Percentiles rank a stretch among this genome's conserved stretches.
Evolutionary conservation across 768 basidiomycete species (phyloP).

Genomic region (Rhodotorula diobovata): DNA sequence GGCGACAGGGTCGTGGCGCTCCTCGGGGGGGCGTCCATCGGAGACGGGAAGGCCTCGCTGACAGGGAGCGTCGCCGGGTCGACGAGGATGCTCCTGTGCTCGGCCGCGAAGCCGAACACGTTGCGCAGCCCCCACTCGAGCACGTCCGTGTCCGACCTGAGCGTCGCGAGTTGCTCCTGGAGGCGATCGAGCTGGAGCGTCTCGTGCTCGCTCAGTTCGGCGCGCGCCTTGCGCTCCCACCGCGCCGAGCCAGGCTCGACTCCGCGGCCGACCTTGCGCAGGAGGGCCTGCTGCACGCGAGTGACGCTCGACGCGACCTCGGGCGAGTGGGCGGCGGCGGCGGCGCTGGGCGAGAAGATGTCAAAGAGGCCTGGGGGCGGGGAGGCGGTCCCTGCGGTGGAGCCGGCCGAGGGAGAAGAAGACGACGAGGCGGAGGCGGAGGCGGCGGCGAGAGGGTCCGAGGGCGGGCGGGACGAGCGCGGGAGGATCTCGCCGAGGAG

Average conservation of each 20-base stretch:
- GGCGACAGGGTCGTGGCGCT: no score
- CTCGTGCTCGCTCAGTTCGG: constrained; percentile 14
- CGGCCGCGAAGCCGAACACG: constrained; percentile 58
- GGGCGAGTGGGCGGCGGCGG: background rate
- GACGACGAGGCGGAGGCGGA: no score
- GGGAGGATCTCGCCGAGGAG: constrained; percentile 34
- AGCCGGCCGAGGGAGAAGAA: background rate
- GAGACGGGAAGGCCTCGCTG: background rate
- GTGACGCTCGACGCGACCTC: background rate
- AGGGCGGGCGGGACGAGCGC: background rate
- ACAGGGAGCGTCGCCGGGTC: constrained; percentile 1
- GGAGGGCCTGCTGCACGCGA: constrained; percentile 15
- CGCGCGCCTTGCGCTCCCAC: background rate
- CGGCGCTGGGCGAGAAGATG: background rate
- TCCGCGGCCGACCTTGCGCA: constrained; percentile 4
- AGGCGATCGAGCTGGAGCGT: constrained; percentile 56
- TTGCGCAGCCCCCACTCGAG: constrained; percentile 67
- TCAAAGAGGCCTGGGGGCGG: constrained; percentile 7
- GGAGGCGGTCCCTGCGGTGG: background rate
- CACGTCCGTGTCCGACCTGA: constrained; percentile 64
- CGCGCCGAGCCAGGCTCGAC: background rate
- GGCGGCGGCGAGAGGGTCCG: no score
- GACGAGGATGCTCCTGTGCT: constrained; percentile 23
- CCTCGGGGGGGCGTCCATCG: background rate
- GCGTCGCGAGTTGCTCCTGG: constrained; percentile 67